Conservation (phyloP, 345 rosid genomes). For the Syzygium oleosum region DNA sequence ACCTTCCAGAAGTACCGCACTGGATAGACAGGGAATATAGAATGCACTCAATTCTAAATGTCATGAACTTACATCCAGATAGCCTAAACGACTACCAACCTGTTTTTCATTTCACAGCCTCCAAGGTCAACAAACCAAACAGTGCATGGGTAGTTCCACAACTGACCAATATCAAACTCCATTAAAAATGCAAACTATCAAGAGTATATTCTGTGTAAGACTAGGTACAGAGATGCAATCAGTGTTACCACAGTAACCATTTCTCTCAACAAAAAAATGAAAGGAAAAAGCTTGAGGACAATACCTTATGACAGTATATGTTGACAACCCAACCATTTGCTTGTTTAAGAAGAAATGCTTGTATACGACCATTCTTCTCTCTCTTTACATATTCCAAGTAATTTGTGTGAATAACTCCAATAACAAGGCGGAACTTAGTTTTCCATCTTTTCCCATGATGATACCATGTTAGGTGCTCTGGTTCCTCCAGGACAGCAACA, state of each 20-base stretch:
- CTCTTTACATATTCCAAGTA: slow-evolving; percentile 83
- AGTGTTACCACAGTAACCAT: neutral
- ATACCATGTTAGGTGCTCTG: slow-evolving; percentile 98
- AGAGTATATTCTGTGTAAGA: neutral
- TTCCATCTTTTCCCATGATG: slow-evolving; percentile 98
- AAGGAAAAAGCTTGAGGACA: neutral
- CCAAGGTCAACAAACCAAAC: neutral
- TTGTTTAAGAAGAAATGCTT: slow-evolving; percentile 58
- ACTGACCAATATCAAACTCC: neutral
- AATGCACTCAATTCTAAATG: neutral
- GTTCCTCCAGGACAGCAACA: slow-evolving; percentile 95
- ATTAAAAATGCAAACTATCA: neutral
- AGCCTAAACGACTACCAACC: neutral
- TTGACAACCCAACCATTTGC: slow-evolving; percentile 71
- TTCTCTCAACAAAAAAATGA: neutral
- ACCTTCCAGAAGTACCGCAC: neutral
- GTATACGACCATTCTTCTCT: slow-evolving; percentile 65
- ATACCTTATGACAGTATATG: slow-evolving; percentile 94
- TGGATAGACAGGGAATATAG: neutral
- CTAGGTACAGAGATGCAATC: neutral
- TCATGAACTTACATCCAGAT: neutral
- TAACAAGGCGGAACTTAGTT: slow-evolving; percentile 57
- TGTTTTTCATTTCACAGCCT: neutral
- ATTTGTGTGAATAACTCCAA: slow-evolving; percentile 86
- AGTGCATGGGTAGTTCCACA: neutral